A percentile compares a stretch with the other conserved stretches of the same genome.
These are phyloP conservation scores for Microdochium paspali DNA, from an alignment of 2,329 filamentous ascomycete species.

Conservation along the genomic window DNA sequence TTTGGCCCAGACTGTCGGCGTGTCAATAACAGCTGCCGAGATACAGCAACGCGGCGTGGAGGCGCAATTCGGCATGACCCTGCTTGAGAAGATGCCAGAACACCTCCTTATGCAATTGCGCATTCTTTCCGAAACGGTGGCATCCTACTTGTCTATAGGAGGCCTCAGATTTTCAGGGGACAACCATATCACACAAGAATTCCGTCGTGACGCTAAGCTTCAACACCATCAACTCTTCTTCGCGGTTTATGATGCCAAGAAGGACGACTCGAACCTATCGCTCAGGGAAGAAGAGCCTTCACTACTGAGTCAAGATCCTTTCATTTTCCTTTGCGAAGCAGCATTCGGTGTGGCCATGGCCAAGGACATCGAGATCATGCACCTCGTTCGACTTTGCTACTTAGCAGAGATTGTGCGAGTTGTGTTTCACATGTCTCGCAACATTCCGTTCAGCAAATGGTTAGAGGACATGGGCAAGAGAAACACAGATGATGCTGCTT, in stretches of 20 bases:
- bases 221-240: slow-evolving; percentile 72
- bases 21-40: slow-evolving; percentile 79
- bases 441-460: slow-evolving; percentile 41
- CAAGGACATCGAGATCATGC: slow-evolving; percentile 63
- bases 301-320: slow-evolving; percentile 60
- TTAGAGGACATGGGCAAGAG: slow-evolving; percentile 32
- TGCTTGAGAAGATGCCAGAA: slow-evolving; percentile 78
- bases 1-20: slow-evolving; percentile 61
- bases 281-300: slow-evolving; percentile 38
- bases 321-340: slow-evolving; percentile 73
- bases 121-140: slow-evolving; percentile 78
- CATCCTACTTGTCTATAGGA: slow-evolving; percentile 74
- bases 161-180: slow-evolving; percentile 52
- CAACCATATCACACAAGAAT: slow-evolving; percentile 57
- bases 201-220: slow-evolving; percentile 55
- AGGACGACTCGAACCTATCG: slow-evolving; percentile 26
- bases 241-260: slow-evolving; percentile 39
- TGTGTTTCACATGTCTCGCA: slow-evolving; percentile 48
- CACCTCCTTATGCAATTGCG: slow-evolving; percentile 79
- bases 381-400: slow-evolving; percentile 79
- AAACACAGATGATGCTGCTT: slow-evolving; percentile 31
- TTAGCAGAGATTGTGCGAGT: slow-evolving; percentile 85
- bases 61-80: slow-evolving; percentile 59
- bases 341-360: slow-evolving; percentile 61
- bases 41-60: slow-evolving; percentile 85